Evolutionary conservation across 176 grass and related monocot species (phyloP).

Genomic region (Elaeis guineensis): DNA sequence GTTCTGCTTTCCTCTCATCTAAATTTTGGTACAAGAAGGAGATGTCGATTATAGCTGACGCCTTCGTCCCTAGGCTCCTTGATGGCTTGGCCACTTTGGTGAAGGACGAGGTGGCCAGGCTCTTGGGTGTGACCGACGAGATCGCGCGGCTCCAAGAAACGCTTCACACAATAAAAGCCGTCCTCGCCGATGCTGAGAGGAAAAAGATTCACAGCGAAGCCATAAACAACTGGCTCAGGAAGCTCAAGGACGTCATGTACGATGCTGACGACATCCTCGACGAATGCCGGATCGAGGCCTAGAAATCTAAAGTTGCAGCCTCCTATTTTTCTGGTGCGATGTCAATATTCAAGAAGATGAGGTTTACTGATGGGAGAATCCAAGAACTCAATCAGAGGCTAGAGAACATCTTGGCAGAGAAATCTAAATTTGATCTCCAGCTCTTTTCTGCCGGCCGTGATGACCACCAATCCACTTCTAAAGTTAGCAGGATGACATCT

Average conservation of each 20-base stretch:
- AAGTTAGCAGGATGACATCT: too few species aligned
- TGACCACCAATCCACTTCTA: too few species aligned
- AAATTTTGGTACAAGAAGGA: too few species aligned
- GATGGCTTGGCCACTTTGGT: constrained; percentile 6
- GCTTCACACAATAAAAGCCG: neutral
- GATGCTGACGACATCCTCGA: constrained; percentile 29
- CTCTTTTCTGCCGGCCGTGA: too few species aligned
- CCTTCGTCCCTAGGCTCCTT: constrained; percentile 19
- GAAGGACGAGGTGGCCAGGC: constrained; percentile 19
- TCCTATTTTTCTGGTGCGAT: too few species aligned
- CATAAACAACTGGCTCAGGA: constrained; percentile 21
- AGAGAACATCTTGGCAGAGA: too few species aligned
- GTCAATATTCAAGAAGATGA: too few species aligned
- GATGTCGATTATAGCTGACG: neutral
- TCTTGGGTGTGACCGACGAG: constrained; percentile 25
- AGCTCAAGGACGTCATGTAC: constrained; percentile 38
- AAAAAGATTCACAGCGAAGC: constrained; percentile 7
- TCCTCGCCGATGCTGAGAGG: constrained; percentile 30
- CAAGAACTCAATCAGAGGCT: too few species aligned
- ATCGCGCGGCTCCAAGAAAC: constrained; percentile 14
- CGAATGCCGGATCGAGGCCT: constrained; percentile 20
- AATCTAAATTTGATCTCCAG: too few species aligned
- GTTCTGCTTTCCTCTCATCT: too few species aligned
- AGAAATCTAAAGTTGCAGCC: too few species aligned
- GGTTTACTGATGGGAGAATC: too few species aligned